Evolutionary conservation across 2,329 filamentous ascomycete genomes (phyloP).

Genomic region (Huntiella abstrusa): DNA sequence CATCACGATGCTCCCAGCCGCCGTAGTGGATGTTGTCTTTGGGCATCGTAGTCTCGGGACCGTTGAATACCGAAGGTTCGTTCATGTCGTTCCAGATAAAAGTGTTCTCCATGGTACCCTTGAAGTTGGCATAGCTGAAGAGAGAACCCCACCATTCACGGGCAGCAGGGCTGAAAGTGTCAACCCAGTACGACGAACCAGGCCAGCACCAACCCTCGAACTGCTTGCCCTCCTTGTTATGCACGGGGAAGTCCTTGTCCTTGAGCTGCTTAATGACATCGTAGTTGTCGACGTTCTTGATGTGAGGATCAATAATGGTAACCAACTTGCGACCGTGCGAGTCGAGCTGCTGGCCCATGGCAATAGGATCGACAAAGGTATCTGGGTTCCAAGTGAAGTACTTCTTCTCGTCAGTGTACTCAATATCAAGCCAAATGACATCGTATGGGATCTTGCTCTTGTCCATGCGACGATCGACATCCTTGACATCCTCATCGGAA

Average conservation of each 20-base stretch:
- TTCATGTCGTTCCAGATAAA: conserved; percentile 99
- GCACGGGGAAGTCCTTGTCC: conserved; percentile 63
- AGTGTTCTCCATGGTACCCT: conserved; percentile 67
- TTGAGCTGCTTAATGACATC: conserved; percentile 62
- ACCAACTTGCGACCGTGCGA: conserved; percentile 77
- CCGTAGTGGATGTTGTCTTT: conserved; percentile 90
- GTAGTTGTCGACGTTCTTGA: conserved; percentile 79
- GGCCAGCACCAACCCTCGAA: conserved; percentile 99
- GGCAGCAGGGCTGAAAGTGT: conserved; percentile 85
- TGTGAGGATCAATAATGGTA: conserved; percentile 89
- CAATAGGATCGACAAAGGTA: conserved; percentile 67
- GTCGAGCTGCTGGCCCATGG: conserved; percentile 78
- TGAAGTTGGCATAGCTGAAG: conserved; percentile 77
- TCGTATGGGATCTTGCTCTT: conserved; percentile 92
- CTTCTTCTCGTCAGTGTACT: conserved; percentile 92
- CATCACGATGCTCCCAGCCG: conserved; percentile 88
- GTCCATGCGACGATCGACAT: conserved; percentile 92
- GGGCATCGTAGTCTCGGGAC: conserved; percentile 94
- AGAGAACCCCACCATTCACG: conserved; percentile 79
- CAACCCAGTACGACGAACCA: conserved; percentile 88
- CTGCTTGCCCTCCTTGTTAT: conserved; percentile 73
- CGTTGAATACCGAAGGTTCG: conserved; percentile 96
- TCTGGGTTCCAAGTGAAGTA: conserved; percentile 96
- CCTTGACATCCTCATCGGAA: conserved; percentile 88
- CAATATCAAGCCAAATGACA: conserved; percentile 96